A percentile compares a stretch with the other conserved stretches of the same genome.
These are phyloP conservation scores for Hydrangea macrophylla DNA, from an alignment of 148 eudicot genomes.

Conservation along the genomic window DNA sequence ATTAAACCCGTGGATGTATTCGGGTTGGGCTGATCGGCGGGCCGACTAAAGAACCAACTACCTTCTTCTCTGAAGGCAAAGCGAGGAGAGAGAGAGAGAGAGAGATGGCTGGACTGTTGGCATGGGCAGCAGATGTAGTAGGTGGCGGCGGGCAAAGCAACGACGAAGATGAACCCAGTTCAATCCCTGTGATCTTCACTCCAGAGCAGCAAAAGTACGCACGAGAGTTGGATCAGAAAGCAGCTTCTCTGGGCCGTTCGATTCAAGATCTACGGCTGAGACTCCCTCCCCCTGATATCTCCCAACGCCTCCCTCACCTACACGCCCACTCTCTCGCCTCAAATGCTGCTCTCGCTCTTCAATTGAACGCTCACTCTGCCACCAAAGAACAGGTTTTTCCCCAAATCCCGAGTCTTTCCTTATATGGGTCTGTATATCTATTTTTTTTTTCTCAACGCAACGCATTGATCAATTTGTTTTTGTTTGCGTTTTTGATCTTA, in stretches of 20 bases:
- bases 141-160: slow-evolving; percentile 41
- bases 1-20: too few relatives aligned
- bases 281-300: slow-evolving; percentile 80
- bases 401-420: neutral
- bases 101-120: slow-evolving; percentile 79
- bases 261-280: slow-evolving; percentile 84
- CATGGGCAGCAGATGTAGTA: slow-evolving; percentile 95
- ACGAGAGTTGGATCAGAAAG: slow-evolving; percentile 40
- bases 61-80: too few relatives aligned
- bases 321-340: slow-evolving; percentile 97
- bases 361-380: slow-evolving; percentile 78
- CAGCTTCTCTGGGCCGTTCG: slow-evolving; percentile 58
- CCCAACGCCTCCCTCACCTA: slow-evolving; percentile 82
- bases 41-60: too few relatives aligned
- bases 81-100: neutral
- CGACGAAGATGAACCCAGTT: slow-evolving; percentile 38
- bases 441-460: too few relatives aligned
- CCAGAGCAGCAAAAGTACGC: slow-evolving; percentile 67
- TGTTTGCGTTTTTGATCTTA: too few relatives aligned
- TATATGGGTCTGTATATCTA: neutral
- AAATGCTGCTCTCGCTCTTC: slow-evolving; percentile 80
- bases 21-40: too few relatives aligned
- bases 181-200: slow-evolving; percentile 72
- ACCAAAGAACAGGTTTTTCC: slow-evolving; percentile 67
- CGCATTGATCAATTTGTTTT: too few relatives aligned